Base-by-base conservation (phyloP, 2,329 filamentous ascomycete species). In the Sporothrix euskadiensis region DNA sequence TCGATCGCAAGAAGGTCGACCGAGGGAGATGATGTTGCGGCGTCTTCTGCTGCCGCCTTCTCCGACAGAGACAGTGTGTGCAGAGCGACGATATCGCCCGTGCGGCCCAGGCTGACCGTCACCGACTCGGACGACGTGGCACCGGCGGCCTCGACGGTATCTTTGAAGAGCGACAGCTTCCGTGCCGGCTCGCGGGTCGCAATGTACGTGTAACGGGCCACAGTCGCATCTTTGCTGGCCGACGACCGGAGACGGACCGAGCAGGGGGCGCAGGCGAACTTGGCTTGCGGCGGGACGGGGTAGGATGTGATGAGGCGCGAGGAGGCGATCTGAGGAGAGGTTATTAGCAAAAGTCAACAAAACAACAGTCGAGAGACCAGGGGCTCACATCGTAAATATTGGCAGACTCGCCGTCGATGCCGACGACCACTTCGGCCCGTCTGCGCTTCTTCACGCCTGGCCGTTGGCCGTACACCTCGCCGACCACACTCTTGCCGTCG, bases 241-340 rank as follows among this genome's bases (percentile, higher is more conserved):
- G 84, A 80, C 63, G 83, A 83, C 77, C 88, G 85, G 75, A 85
- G 83, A 76, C 88, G 84, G 57, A 90, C 80, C 19, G 89, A 91
- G 79, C 84, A 86, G 26, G 89, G 86, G 9, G 89, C 81, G 80
- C 89, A 91, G 71, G 88, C 88, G 79, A 91, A 90, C 70, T 84
- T 85, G 71, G 89, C 87, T 79, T 90, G 88, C 1, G 89, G 90
- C 35, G 89, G 88, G 74, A 91, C 86, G 30, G 89, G 89, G 79
- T 91, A 91, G 1, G 89, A 91, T 7, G 89, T 91, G 77, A 91
- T 85, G 75, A 91, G 82, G 75, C 87, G 85, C 6, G 89, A 87
- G 3, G 88, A 86, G 3, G 88, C 85, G 63, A 91, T 84, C 89
- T 91, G 75, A 4, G n/a, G 8, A 9, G 32, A 59, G 26, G 26